phyloP scores from a whole-genome alignment of 305 asterid species.

The Fraxinus sp. region DNA sequence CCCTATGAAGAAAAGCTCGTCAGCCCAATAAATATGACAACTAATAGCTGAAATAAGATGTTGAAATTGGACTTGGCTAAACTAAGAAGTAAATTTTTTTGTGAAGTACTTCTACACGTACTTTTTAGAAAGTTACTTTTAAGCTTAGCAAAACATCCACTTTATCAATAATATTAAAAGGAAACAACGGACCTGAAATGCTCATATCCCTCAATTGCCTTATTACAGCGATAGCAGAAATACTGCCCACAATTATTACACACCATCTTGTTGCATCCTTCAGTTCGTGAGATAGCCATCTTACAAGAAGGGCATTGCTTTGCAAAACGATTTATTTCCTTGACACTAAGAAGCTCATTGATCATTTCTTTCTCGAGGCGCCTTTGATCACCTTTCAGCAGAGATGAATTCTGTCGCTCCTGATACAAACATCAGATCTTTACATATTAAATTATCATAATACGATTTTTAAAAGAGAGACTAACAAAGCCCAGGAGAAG shows the following conservation, averaged over 20 bases:
- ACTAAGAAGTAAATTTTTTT: not conserved
- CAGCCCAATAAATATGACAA: slow-evolving; percentile 1
- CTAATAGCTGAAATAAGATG: not conserved
- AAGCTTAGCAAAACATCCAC: not conserved
- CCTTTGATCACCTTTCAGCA: slow-evolving; percentile 51
- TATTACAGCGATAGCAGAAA: slow-evolving; percentile 77
- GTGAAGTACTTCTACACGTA: not conserved
- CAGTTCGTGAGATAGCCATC: slow-evolving; percentile 80
- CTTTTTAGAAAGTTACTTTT: not conserved
- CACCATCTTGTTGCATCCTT: slow-evolving; percentile 91
- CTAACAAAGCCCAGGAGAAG: not conserved
- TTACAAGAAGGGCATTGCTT: slow-evolving; percentile 91
- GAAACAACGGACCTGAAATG: slow-evolving; percentile 63
- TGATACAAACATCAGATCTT: slow-evolving; percentile 32
- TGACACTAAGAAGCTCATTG: slow-evolving; percentile 60
- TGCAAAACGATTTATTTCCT: slow-evolving; percentile 51
- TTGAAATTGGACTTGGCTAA: not conserved
- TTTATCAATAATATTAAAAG: not conserved
- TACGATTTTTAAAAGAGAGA: not conserved
- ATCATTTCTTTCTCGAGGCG: slow-evolving; percentile 74
- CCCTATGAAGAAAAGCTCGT: slow-evolving; percentile 41
- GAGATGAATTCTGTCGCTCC: slow-evolving; percentile 74
- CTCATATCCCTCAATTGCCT: slow-evolving; percentile 73
- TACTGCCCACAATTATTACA: slow-evolving; percentile 70
- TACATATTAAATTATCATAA: not conserved